phyloP scores from a whole-genome alignment of 1,284 basidiomycete species.

The Sanghuangporus sanghuang region DNA sequence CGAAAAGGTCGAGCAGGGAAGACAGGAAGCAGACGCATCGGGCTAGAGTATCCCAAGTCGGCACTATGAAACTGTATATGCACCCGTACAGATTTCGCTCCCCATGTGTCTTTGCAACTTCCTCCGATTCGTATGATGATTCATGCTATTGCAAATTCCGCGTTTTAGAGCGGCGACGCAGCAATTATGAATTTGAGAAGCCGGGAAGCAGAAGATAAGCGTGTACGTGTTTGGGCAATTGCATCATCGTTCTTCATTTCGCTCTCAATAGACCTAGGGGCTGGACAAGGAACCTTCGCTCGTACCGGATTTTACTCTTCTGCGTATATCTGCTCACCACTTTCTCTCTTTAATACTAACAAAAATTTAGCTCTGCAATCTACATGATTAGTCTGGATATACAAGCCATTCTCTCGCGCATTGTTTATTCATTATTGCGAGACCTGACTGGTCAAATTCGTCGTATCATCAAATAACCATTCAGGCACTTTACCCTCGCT shows the following conservation, averaged over 20 bases:
- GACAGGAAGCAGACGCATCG: neutral
- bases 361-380: neutral
- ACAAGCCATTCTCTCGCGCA: neutral
- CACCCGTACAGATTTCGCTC: neutral
- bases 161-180: neutral
- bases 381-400: neutral
- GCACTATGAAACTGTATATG: neutral
- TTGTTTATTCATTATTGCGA: neutral
- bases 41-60: neutral
- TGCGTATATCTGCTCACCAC: neutral
- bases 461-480: neutral
- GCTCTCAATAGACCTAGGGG: neutral
- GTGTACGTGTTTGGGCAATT: neutral
- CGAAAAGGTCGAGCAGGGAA: neutral
- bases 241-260: conserved; percentile 1
- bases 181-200: neutral
- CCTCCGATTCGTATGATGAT: conserved; percentile 1
- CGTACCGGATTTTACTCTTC: neutral
- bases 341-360: neutral
- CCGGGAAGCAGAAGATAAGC: conserved; percentile 2
- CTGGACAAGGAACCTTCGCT: neutral
- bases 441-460: neutral
- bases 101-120: neutral
- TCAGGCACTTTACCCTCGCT: neutral
- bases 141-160: neutral